phyloP scores from a whole-genome alignment of 2,329 filamentous ascomycete genomes.

The Nothomitra cinnamomea region DNA sequence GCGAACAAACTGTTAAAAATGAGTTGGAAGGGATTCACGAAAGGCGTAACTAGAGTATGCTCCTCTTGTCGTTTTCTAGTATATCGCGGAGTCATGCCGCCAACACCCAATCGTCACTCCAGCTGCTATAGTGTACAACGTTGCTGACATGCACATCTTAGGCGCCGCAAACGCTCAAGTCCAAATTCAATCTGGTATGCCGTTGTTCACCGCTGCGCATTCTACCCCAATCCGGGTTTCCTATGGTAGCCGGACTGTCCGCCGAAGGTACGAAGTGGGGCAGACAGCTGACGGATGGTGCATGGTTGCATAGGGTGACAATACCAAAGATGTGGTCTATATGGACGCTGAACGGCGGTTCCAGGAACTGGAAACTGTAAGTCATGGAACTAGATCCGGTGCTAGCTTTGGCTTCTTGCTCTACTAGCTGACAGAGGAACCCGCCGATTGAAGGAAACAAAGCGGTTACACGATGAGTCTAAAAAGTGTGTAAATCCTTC shows the following conservation, averaged over 20 bases:
- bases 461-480: conserved; percentile 91
- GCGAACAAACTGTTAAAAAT: conserved; percentile 30
- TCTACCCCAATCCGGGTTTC: no score
- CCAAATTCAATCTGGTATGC: conserved; percentile 67
- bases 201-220: neutral
- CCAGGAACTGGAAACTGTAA: conserved; percentile 62
- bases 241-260: neutral
- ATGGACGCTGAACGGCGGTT: conserved; percentile 89
- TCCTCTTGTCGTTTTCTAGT: neutral
- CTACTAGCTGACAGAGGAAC: conserved; percentile 7
- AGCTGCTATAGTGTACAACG: conserved; percentile 5
- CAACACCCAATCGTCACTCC: neutral
- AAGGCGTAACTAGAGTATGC: conserved; percentile 69
- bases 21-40: conserved; percentile 95
- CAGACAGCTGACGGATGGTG: neutral
- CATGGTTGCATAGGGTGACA: conserved; percentile 43
- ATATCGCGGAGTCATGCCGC: conserved; percentile 13
- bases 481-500: conserved; percentile 41
- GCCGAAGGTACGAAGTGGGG: neutral
- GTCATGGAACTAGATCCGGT: conserved; percentile 2
- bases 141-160: conserved; percentile 15
- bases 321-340: conserved; percentile 90
- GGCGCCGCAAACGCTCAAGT: conserved; percentile 84
- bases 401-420: neutral
- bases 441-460: conserved; percentile 48